A percentile compares a stretch with the other conserved stretches of the same genome.
Conservation (phyloP, 441 rosid genomes). For the Geranium incanum region DNA sequence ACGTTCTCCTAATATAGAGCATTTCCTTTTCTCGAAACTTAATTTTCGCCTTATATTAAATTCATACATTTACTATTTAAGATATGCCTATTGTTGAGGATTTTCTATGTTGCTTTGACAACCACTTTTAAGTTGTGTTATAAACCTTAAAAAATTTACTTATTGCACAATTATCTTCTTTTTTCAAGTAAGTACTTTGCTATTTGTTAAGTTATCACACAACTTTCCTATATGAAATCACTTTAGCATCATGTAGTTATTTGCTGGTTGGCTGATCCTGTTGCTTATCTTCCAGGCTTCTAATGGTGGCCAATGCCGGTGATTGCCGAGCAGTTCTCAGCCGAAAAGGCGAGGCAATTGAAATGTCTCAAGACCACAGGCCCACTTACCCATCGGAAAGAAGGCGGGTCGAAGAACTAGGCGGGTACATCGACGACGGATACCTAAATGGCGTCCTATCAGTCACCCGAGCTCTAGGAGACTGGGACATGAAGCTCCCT, state of each 20-base stretch:
- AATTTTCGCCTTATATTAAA: too few relatives aligned
- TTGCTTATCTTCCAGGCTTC: slow-evolving; percentile 36
- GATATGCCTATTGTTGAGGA: too few relatives aligned
- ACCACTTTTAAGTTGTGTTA: too few relatives aligned
- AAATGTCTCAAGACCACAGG: slow-evolving; percentile 74
- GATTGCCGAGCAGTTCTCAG: slow-evolving; percentile 74
- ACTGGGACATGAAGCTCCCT: slow-evolving; percentile 81
- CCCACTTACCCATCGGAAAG: slow-evolving; percentile 51
- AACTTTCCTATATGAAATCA: background rate
- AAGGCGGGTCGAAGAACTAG: slow-evolving; percentile 58
- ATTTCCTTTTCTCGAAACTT: too few relatives aligned
- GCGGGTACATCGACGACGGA: slow-evolving; percentile 67
- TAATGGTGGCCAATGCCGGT: slow-evolving; percentile 73
- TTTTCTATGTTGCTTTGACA: too few relatives aligned
- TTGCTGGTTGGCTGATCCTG: slow-evolving; percentile 10
- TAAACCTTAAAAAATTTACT: too few relatives aligned
- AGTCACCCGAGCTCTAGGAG: slow-evolving; percentile 81
- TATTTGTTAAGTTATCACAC: background rate
- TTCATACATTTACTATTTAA: too few relatives aligned
- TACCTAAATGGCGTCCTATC: slow-evolving; percentile 72
- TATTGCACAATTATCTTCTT: background rate
- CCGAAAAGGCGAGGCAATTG: slow-evolving; percentile 55
- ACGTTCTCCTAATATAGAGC: too few relatives aligned
- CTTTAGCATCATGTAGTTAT: background rate
- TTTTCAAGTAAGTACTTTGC: background rate